Percentiles rank a stretch among this genome's conserved stretches.
phyloP scores from a whole-genome alignment of 2,329 filamentous ascomycete genomes.

The Basipetospora chlamydospora region DNA sequence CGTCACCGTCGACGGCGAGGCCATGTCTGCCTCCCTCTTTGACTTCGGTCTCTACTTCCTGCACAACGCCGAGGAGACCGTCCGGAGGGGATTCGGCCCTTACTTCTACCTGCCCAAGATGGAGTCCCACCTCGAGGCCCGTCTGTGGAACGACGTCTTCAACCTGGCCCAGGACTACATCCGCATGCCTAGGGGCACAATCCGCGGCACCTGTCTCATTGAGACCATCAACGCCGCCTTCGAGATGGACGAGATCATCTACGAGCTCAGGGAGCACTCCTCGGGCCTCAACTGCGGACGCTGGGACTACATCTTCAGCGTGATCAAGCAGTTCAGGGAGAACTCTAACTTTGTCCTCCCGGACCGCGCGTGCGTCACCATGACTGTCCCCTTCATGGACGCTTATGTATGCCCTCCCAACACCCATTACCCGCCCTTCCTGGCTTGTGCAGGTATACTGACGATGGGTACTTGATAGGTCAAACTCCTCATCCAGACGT shows the following conservation, averaged over 20 bases:
- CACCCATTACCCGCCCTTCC: neutral
- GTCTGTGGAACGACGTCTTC: slow-evolving; percentile 97
- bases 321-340: slow-evolving; percentile 98
- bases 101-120: slow-evolving; percentile 99
- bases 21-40: slow-evolving; percentile 83
- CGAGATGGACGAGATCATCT: slow-evolving; percentile 99
- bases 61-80: slow-evolving; percentile 86
- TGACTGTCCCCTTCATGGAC: slow-evolving; percentile 98
- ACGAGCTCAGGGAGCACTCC: slow-evolving; percentile 92
- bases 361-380: slow-evolving; percentile 80
- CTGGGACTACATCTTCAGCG: slow-evolving; percentile 99
- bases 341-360: slow-evolving; percentile 88
- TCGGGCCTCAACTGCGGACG: slow-evolving; percentile 94
- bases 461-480: slow-evolving; percentile 23
- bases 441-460: neutral
- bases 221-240: slow-evolving; percentile 97
- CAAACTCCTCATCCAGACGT: slow-evolving; percentile 94
- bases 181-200: slow-evolving; percentile 77
- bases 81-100: slow-evolving; percentile 71
- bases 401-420: slow-evolving; percentile 45
- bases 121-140: slow-evolving; percentile 93
- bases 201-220: slow-evolving; percentile 88
- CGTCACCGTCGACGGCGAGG: slow-evolving; percentile 86
- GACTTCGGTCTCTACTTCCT: slow-evolving; percentile 99
- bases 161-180: slow-evolving; percentile 91